Base-by-base conservation (phyloP, 179 eudicot genomes). In the Beta lomatogona region DNA sequence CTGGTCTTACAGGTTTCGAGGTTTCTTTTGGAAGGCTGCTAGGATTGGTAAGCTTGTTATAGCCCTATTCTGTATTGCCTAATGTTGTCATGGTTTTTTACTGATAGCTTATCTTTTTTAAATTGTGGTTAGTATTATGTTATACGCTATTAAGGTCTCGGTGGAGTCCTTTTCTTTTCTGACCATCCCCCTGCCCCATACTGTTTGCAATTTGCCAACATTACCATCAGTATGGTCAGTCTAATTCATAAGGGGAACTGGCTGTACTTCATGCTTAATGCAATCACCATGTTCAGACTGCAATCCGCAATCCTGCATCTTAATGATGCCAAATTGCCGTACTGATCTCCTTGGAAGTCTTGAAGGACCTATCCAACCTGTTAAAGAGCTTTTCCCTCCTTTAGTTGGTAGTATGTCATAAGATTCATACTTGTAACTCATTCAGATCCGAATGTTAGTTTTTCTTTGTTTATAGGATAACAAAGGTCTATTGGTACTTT, bases 1-100 rank as follows among this genome's bases (percentile, higher is more conserved):
- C 69, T 66, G 63, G 44, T 22, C 53, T 80, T 83, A 65, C 90
- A 89, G 92, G 86, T 92, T 92, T 82, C 93, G 93, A 79, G 97
- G 94, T 65, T 91, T 92, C 90, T 92, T 92, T 83, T 92, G 97
- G 94, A 92, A 92, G 85, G 97, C 94, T 74, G 97, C 97, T 76
- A 89, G 93, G 88, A 92, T 91, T 73, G 92, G 93, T 89, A 85
- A 80, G 77, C 78, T 78, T 57, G 67, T 79, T 28, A 28, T 54
- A 31, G 46, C 22, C 36, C 15, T 71, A 41, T 46, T 61, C 14
- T 22, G 53, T 73, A 63, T 15, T 54, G n/a, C 28, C 3, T 61
- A 3, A 22, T 50, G 14, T 53, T 45, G 19, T 52, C 67, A 22
- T 55, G 48, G 9, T 46, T 48, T 48, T 3, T 18, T 52, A 53